Base-by-base conservation (phyloP, 495 filamentous ascomycete genomes). In the Penicillium pulvis region DNA sequence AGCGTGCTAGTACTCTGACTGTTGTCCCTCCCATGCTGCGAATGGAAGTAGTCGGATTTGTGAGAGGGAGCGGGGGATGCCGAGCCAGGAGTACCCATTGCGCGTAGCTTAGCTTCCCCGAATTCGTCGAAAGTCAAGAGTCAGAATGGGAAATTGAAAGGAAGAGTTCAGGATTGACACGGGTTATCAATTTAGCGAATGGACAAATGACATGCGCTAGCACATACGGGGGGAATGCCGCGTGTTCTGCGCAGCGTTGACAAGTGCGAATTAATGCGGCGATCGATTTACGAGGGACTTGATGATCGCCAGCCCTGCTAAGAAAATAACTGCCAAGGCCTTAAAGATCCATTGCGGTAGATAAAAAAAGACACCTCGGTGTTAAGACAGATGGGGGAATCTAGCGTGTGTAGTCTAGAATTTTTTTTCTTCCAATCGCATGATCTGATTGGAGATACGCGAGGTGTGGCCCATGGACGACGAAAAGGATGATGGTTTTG, bases 61-160 rank as follows among this genome's bases (percentile, higher is more conserved):
- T 39, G 49, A 17, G 49, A 41, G 4, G 49, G 49, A 7, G 33
- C 31, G 31, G 49, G 30, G 33, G 35, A 36, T 24, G 31, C 49
- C 49, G 49, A 41, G 28, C 31, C 31, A n/a, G 49, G 49, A 39
- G 49, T 39, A 20, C 35, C 49, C 49, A 52, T 49, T 49, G 46
- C 46, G 26, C 46, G 24, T 31, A 26, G 46, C 20, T 47, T 9
- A 20, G 20, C 12, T 46, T 47, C 23, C 24, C 24, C 45, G 8
- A 28, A 16, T 11, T 28, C 20, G 45, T 24, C 26, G 19, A 24
- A 30, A 28, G 23, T 23, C 20, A 24, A 20, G 14, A 28, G 28
- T 24, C 10, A 26, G 12, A 9, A 33, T 17, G 14, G 19, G 14
- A 28, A 47, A 47, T 20, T 14, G 24, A 9, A 49, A 30, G 26